A percentile compares a stretch with the other conserved stretches of the same genome.
These are phyloP conservation scores for Exophiala spinifera DNA, from an alignment of 2,329 filamentous ascomycete genomes.

Conservation along the genomic window DNA sequence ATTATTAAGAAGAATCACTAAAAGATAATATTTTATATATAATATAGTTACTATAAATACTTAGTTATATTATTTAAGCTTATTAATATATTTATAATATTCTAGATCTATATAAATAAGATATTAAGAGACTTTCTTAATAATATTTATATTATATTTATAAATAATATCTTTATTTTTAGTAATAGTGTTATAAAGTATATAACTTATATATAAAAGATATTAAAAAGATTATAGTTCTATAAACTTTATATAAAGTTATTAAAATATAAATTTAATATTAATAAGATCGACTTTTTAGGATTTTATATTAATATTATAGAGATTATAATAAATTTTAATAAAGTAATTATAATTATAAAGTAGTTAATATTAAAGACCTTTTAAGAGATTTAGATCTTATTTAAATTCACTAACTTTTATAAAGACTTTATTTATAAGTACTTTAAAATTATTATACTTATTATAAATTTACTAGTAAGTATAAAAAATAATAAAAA, in stretches of 20 bases:
- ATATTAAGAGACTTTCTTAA: slow-evolving; percentile 24
- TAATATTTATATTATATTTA: slow-evolving; percentile 16
- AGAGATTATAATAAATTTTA: slow-evolving; percentile 19
- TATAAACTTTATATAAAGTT: neutral
- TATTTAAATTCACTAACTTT: slow-evolving; percentile 36
- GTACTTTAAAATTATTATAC: slow-evolving; percentile 27
- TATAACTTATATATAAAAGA: slow-evolving; percentile 14
- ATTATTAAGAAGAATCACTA: neutral
- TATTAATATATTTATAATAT: slow-evolving; percentile 17
- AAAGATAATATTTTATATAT: slow-evolving; percentile 6
- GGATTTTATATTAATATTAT: slow-evolving; percentile 17
- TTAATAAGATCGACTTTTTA: neutral
- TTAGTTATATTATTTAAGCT: slow-evolving; percentile 9
- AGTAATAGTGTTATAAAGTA: slow-evolving; percentile 19
- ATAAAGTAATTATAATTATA: slow-evolving; percentile 18
- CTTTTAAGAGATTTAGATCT: slow-evolving; percentile 29
- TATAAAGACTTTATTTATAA: slow-evolving; percentile 33
- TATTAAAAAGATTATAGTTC: slow-evolving; percentile 11
- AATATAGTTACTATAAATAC: slow-evolving; percentile 8
- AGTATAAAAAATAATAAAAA: slow-evolving; percentile 16
- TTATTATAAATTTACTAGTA: slow-evolving; percentile 27
- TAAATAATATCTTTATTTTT: slow-evolving; percentile 35
- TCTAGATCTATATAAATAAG: slow-evolving; percentile 32
- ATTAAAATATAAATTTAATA: neutral
- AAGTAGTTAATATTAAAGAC: slow-evolving; percentile 14